Evolutionary conservation across 2,329 filamentous ascomycete species (phyloP).

Genomic region (Pseudomassariella vexata): DNA sequence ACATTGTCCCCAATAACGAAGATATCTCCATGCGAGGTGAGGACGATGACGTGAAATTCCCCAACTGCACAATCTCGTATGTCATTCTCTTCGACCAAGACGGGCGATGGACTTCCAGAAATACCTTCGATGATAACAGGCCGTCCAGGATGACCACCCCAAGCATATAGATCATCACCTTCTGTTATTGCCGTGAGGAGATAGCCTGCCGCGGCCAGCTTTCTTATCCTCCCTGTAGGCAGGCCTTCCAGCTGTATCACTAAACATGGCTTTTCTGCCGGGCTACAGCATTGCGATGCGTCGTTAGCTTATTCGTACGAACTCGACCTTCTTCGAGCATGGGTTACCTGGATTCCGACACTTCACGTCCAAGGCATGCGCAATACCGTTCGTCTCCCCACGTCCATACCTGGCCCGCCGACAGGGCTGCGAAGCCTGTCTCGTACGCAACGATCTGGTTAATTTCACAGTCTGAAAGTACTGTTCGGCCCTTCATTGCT

Average conservation of each 20-base stretch:
- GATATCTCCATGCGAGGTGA: slow-evolving; percentile 42
- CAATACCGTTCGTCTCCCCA: slow-evolving; percentile 55
- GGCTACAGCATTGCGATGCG: slow-evolving; percentile 20
- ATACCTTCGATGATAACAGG: slow-evolving; percentile 24
- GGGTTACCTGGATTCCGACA: slow-evolving; percentile 28
- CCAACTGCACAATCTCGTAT: slow-evolving; percentile 54
- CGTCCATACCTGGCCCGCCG: slow-evolving; percentile 40
- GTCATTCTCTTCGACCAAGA: slow-evolving; percentile 43
- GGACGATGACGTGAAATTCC: slow-evolving; percentile 50
- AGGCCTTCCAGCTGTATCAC: slow-evolving; percentile 47
- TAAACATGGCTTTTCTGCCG: slow-evolving; percentile 37
- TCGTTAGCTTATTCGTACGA: no score
- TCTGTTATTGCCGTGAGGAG: slow-evolving; percentile 51
- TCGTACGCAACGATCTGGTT: slow-evolving; percentile 41
- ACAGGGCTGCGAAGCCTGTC: slow-evolving; percentile 42
- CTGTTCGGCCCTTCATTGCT: no score
- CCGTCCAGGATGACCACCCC: slow-evolving; percentile 43
- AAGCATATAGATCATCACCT: slow-evolving; percentile 54
- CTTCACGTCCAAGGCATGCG: slow-evolving; percentile 48
- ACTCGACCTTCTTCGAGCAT: slow-evolving; percentile 7
- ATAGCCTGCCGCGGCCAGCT: slow-evolving; percentile 52
- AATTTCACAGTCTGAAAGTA: no score
- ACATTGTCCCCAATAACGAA: slow-evolving; percentile 51
- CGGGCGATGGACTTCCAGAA: slow-evolving; percentile 32
- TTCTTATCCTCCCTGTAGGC: slow-evolving; percentile 42